phyloP scores from a whole-genome alignment of 2,329 filamentous ascomycete species.

The Aureobasidium sp. region DNA sequence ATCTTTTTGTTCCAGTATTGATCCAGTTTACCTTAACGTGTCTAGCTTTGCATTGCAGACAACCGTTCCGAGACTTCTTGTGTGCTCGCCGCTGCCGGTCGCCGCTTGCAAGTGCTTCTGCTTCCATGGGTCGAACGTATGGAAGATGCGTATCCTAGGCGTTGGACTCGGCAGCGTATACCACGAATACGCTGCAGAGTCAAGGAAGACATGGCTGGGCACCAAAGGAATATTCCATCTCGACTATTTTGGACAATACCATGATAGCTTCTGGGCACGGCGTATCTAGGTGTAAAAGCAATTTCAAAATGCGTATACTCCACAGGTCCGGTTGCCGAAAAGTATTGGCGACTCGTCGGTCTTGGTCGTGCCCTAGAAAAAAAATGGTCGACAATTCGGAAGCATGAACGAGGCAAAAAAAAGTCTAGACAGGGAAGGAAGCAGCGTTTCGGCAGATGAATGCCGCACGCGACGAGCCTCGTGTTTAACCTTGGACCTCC shows the following conservation, averaged over 20 bases:
- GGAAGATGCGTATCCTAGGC: background rate
- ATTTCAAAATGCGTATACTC: background rate
- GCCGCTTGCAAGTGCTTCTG: background rate
- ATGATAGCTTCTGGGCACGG: background rate
- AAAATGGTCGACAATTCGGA: background rate
- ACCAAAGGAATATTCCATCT: background rate
- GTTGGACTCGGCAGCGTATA: background rate
- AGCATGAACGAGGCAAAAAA: background rate
- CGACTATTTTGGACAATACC: background rate
- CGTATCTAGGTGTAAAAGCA: background rate
- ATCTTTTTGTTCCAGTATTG: background rate
- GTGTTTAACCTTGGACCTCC: background rate
- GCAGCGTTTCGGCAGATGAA: background rate
- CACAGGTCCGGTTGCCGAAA: background rate
- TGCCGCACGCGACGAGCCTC: background rate
- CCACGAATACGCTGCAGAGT: background rate
- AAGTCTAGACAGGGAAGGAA: background rate
- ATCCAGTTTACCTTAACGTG: background rate
- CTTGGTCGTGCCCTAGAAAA: background rate
- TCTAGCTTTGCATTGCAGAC: background rate
- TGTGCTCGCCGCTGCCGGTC: background rate
- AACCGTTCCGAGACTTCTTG: background rate
- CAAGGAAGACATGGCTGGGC: background rate
- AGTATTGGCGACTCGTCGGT: background rate
- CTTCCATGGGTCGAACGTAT: background rate